Evolutionary conservation across 228 moss, liverwort and hornwort genomes (phyloP).

Genomic region (Sphagnum fallax): DNA sequence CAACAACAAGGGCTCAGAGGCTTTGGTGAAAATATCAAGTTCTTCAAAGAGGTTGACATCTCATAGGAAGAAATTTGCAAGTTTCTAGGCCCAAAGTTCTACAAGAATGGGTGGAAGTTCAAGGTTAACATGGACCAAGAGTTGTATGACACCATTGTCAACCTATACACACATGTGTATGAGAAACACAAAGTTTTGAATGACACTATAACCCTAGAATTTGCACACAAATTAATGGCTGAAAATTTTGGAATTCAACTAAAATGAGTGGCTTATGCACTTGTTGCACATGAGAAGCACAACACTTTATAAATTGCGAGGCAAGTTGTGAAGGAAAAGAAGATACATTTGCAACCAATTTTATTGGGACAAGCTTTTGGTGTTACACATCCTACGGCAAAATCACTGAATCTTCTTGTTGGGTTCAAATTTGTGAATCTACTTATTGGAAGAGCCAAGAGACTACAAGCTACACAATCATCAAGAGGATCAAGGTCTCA

Average conservation of each 20-base stretch:
- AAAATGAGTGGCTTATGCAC: background rate
- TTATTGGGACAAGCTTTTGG: background rate
- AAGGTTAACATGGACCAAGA: too few relatives aligned
- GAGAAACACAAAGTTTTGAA: background rate
- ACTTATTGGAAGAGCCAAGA: background rate
- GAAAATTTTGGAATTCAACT: background rate
- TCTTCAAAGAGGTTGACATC: too few relatives aligned
- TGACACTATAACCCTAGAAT: background rate
- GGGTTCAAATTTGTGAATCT: background rate
- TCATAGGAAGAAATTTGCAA: too few relatives aligned
- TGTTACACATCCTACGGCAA: background rate
- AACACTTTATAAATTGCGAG: background rate
- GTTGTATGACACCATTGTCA: too few relatives aligned
- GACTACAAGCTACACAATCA: too few relatives aligned
- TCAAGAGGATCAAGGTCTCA: too few relatives aligned
- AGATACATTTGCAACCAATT: background rate
- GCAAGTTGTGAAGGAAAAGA: background rate
- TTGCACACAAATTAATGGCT: background rate
- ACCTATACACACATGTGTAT: too few relatives aligned
- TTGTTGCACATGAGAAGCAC: background rate
- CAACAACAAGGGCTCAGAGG: too few relatives aligned
- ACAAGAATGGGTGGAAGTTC: too few relatives aligned
- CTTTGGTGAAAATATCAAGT: too few relatives aligned
- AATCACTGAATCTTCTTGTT: background rate
- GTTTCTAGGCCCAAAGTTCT: too few relatives aligned